These are phyloP conservation scores for Cajanus cajan DNA, from an alignment of 306 rosid species.

Conservation along the genomic window DNA sequence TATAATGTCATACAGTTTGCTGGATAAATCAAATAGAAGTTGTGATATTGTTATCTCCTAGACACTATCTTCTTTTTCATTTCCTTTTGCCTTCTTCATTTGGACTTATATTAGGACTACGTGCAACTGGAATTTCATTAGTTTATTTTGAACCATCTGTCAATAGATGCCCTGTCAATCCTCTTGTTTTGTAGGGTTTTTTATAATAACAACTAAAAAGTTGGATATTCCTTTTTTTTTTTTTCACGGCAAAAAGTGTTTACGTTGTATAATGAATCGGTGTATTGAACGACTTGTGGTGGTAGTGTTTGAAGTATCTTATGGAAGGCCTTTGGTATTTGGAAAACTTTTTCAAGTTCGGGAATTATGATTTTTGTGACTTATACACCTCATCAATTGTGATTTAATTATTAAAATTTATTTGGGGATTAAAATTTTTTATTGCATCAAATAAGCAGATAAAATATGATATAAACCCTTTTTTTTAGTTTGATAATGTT, in stretches of 20 bases:
- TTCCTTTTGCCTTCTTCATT: neutral
- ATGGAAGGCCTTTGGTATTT: too few relatives aligned
- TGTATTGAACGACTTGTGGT: neutral
- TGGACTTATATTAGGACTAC: neutral
- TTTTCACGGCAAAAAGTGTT: neutral
- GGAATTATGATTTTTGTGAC: too few relatives aligned
- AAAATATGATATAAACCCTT: too few relatives aligned
- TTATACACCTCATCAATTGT: too few relatives aligned
- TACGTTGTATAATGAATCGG: neutral
- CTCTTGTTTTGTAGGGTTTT: neutral
- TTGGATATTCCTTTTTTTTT: neutral
- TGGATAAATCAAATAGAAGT: slow-evolving; percentile 44
- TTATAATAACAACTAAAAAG: neutral
- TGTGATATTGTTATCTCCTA: slow-evolving; percentile 33
- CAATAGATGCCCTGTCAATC: neutral
- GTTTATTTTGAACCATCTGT: neutral
- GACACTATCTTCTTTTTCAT: neutral
- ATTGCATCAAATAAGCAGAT: too few relatives aligned
- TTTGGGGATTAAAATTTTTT: too few relatives aligned
- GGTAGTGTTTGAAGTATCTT: neutral
- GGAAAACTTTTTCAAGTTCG: too few relatives aligned
- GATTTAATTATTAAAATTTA: too few relatives aligned
- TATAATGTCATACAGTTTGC: neutral
- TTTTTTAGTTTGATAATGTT: too few relatives aligned
- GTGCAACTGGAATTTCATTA: neutral